Base-by-base conservation (phyloP, 108 stramenopile species). In the Nitzschia palea region DNA sequence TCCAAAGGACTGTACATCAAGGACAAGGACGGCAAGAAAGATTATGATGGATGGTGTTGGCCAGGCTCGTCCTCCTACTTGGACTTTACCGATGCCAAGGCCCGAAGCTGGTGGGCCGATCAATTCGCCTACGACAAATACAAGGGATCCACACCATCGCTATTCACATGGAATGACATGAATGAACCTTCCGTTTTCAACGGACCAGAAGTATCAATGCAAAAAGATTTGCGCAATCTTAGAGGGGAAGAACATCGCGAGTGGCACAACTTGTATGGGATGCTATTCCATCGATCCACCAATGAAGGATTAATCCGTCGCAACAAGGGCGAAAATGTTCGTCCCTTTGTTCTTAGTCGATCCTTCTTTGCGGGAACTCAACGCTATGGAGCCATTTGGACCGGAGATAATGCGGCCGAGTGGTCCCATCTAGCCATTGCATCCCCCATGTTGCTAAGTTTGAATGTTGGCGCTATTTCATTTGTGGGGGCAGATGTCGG, bases 41-140 rank as follows among this genome's bases (percentile, higher is more conserved):
- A 98, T 61, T 98, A 83, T 65, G 97, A 99, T 71, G 99, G 99
- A n/a, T 99, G 97, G 97, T 99, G 99, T 82, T 99, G 99, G 99
- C 97, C 99, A 32, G 99, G 99, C 4, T 81, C 83, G 23, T 96
- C 95, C 2, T 97, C 96, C n/a, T 99, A 99, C 77, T 89, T 98
- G 20, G 99, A 99, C 81, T 99, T 99, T 77, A 99, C 99, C 4
- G 64, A 69, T 25, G 88, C 80, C 55, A 68, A 84, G 28, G 99
- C 98, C 28, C 91, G 99, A 8, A 60, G 50, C 22, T 99, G 97
- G 97, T 99, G 98, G 98, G 96, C 97, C 3, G 88, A 92, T 20
- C 97, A 92, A 57, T 99, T 99, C 77, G 59, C 81, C 20, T 93
- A 97, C 63, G 75, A 93, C 70, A 86, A 86, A 35, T 99, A 99